Evolutionary conservation across 1,139 yeast species (phyloP), one percentile per base, ranked within the genome.

Genomic region (Protomyces lactucae-debilis): DNA sequence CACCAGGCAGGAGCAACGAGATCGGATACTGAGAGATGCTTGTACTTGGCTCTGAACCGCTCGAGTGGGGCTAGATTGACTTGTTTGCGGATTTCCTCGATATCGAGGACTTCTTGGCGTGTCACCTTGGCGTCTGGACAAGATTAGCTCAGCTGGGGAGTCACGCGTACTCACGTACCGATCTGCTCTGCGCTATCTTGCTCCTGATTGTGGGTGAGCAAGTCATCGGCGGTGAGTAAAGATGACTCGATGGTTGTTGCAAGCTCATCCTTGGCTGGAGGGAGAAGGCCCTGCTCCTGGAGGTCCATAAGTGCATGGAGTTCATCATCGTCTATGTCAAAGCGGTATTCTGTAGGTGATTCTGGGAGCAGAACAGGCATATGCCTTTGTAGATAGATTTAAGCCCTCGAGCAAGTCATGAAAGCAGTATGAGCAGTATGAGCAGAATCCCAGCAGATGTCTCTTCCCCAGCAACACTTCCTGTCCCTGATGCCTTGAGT

Each of bases 21-120:
- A 60, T 69, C 51, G 71, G 73, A 9, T 55, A 71, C n/a, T 28
- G 61, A 55, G n/a, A 61, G 39, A 12, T 43, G 48, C 46, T 60
- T 54, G 18, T 36, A 43, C 4, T n/a, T 39, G 14, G 61, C 23
- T 16, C 64, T 37, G 32, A 54, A 53, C 3, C 59, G 51, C 16
- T 53, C 48, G 40, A 16, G 37, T 14, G 64, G 64, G 3, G 64
- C 35, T 4, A 10, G 32, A 14, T 18, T 37, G 23, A 48, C 14
- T 12, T n/a, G 18, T n/a, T 14, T 23, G 39, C 61, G 39, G 14
- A 48, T 40, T 8, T 16, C 8, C 18, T 57, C 61, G n/a, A 46
- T 14, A 21, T 36, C 45, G 14, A 21, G 48, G 18, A 57, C 28
- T n/a, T 57, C 61, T 52, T 48, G 48, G 2, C 39, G 51, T 14